Evolutionary conservation across 1,284 basidiomycete species (phyloP).

Genomic region (Microbotryum lychnidis-dioicae): DNA sequence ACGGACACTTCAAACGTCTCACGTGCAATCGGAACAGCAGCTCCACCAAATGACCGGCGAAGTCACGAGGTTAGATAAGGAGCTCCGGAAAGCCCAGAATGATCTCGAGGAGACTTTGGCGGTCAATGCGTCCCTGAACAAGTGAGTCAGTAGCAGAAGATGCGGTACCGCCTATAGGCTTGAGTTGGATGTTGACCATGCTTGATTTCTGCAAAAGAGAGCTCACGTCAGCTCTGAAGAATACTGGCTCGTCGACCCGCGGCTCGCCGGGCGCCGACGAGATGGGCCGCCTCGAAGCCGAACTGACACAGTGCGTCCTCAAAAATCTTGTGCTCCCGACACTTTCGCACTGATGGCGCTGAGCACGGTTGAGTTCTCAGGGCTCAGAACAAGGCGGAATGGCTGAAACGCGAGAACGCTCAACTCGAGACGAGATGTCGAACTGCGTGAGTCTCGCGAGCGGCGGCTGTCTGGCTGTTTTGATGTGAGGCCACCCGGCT

Average conservation of each 20-base stretch:
- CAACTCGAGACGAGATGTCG: slow-evolving; percentile 32
- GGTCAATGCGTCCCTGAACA: slow-evolving; percentile 31
- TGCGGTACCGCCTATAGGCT: not conserved
- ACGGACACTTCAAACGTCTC: not conserved
- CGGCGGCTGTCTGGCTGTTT: too few relatives aligned
- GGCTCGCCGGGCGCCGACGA: slow-evolving; percentile 6
- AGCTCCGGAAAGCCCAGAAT: slow-evolving; percentile 28
- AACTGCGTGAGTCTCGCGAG: slow-evolving; percentile 17
- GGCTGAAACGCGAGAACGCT: slow-evolving; percentile 35
- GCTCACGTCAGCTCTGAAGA: slow-evolving; percentile 29
- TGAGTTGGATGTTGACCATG: not conserved
- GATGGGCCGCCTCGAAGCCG: slow-evolving; percentile 12
- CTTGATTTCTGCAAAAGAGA: slow-evolving; percentile 13
- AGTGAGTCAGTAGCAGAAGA: slow-evolving; percentile 3
- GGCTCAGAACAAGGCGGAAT: slow-evolving; percentile 33
- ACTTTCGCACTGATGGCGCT: not conserved
- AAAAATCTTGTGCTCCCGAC: not conserved
- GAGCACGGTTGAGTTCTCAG: not conserved
- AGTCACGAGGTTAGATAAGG: slow-evolving; percentile 59
- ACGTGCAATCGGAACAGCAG: slow-evolving; percentile 54
- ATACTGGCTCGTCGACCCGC: slow-evolving; percentile 11
- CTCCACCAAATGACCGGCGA: slow-evolving; percentile 67
- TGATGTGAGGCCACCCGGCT: not conserved
- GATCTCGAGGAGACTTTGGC: slow-evolving; percentile 35
- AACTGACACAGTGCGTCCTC: slow-evolving; percentile 14